Conservation (phyloP, 345 rosid genomes). For the Rhodomyrtus tomentosa region DNA sequence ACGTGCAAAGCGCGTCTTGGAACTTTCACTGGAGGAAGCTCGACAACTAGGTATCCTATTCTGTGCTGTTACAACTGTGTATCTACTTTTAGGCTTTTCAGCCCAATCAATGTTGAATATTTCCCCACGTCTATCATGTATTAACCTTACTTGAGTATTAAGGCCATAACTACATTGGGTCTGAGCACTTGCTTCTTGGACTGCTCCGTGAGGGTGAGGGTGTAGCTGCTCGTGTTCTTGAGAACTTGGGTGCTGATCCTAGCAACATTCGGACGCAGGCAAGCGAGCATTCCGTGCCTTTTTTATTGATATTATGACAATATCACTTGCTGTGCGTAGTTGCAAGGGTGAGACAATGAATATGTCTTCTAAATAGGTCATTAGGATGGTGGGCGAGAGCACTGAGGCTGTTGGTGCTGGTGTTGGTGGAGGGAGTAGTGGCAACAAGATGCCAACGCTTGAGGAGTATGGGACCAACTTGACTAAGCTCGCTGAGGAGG, state of each 20-base stretch:
- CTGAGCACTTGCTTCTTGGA: constrained; percentile 97
- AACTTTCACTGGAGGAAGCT: constrained; percentile 91
- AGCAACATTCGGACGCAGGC: constrained; percentile 93
- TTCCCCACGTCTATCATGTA: neutral
- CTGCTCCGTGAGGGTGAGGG: constrained; percentile 99
- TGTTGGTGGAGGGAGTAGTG: constrained; percentile 67
- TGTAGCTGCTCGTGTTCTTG: constrained; percentile 97
- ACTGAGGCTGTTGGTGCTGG: constrained; percentile 69
- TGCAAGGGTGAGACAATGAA: neutral
- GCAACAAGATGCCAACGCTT: constrained; percentile 92
- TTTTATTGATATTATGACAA: neutral
- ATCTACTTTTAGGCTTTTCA: neutral
- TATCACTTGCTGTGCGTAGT: neutral
- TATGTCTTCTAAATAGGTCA: constrained; percentile 38
- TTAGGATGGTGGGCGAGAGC: constrained; percentile 98
- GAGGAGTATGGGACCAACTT: constrained; percentile 98
- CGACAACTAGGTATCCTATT: constrained; percentile 63
- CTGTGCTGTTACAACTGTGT: neutral
- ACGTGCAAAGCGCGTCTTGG: constrained; percentile 93
- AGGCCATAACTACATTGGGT: constrained; percentile 97
- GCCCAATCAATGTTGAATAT: neutral
- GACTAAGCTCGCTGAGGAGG: constrained; percentile 98
- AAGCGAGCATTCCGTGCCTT: constrained; percentile 1
- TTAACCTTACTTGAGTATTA: constrained; percentile 3
- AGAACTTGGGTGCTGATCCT: constrained; percentile 89